A percentile compares a stretch with the other conserved stretches of the same genome.
phyloP scores from a whole-genome alignment of 371 early-diverging fungal genomes.

The Rhizopus sp. region DNA sequence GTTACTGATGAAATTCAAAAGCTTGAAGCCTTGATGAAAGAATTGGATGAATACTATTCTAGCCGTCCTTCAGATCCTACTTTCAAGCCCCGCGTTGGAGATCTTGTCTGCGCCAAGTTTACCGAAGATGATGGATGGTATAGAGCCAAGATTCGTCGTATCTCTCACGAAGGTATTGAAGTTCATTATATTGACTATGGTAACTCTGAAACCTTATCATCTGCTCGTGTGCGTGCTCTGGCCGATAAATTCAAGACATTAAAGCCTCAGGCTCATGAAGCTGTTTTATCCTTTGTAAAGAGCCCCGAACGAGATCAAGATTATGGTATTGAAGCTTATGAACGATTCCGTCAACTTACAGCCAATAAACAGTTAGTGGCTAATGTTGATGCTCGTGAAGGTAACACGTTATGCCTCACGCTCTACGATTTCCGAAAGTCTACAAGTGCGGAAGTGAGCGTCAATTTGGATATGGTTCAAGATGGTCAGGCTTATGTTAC shows the following conservation, averaged over 20 bases:
- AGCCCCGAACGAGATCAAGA: slow-evolving; percentile 69
- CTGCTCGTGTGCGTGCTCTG: slow-evolving; percentile 64
- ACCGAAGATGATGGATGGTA: slow-evolving; percentile 90
- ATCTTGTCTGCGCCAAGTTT: slow-evolving; percentile 82
- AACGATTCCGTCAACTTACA: slow-evolving; percentile 66
- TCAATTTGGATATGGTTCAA: slow-evolving; percentile 78
- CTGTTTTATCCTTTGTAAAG: slow-evolving; percentile 79
- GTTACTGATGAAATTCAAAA: slow-evolving; percentile 68
- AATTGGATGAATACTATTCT: slow-evolving; percentile 69
- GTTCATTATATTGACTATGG: slow-evolving; percentile 93
- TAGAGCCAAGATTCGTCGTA: slow-evolving; percentile 81
- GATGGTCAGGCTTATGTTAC: slow-evolving; percentile 78
- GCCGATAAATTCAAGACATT: slow-evolving; percentile 65
- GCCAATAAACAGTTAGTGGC: slow-evolving; percentile 74
- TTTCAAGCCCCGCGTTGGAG: slow-evolving; percentile 69
- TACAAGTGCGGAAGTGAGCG: slow-evolving; percentile 63
- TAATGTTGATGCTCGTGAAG: slow-evolving; percentile 68
- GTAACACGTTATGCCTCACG: slow-evolving; percentile 65
- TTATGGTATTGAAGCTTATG: slow-evolving; percentile 77
- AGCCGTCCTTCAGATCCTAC: slow-evolving; percentile 40
- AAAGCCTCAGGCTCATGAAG: slow-evolving; percentile 83
- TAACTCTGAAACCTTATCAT: slow-evolving; percentile 73
- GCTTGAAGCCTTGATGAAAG: slow-evolving; percentile 84
- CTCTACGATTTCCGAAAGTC: slow-evolving; percentile 69
- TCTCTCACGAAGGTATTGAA: slow-evolving; percentile 65